Evolutionary conservation across 345 rosid species (phyloP), one percentile per base, ranked within the genome.

Genomic region (Hirschfeldia incana): DNA sequence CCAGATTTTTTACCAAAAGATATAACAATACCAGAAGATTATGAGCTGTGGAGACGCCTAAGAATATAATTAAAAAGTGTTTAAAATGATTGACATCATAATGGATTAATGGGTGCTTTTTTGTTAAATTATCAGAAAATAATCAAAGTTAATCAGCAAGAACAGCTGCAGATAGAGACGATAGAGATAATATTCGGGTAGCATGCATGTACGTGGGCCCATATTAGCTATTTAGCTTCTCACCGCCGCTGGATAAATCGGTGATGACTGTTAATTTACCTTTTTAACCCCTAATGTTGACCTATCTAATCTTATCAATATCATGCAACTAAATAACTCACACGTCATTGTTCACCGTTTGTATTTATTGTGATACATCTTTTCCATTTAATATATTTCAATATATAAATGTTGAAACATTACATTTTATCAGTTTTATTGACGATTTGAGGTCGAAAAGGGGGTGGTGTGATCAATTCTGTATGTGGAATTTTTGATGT

Each of bases 141-240:
- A 51, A 42, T 57, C 58, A 81, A 46, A 65, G 60, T 68, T 70
- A 58, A 65, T 79, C 74, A 83, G 66, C 62, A 78, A 75, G 81
- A 86, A 77, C 83, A 79, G 89, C 76, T 85, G 87, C 89, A 86
- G 91, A 90, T 84, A 78, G 85, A 79, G 91, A 87, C 91, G 87
- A 83, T 72, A 51, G 86, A 72, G 88, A 88, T 85, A 84, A 84
- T 77, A 79, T 70, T 76, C 73, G 83, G 28, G 65, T 65, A 4
- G 8, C 34, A 36, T 62, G 78, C 74, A 65, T 4, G 76, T 82
- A 72, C 70, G 68, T 65, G 73, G 81, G 62, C 15, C 83, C 83
- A 69, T 37, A 68, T 85, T 85, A 87, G 88, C 88, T 76, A 85
- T 77, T 85, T 85, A 87, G 88, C 88, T 76, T 86, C 78, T 83